Base-by-base conservation (phyloP, 176 grass and related monocot genomes). In the Poa annua region DNA sequence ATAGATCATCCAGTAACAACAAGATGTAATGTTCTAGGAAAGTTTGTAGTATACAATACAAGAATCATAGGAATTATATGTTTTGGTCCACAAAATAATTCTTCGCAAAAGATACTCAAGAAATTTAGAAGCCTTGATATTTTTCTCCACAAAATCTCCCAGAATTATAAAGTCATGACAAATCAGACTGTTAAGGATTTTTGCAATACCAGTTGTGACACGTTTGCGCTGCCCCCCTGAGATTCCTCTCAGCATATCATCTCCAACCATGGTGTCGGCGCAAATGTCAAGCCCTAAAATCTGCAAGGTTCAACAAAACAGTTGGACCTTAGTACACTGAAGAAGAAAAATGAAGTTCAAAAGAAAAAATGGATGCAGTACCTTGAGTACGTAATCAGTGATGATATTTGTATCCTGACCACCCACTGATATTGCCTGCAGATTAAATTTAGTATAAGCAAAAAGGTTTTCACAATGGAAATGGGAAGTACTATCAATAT, bases 231-330 rank as follows among this genome's bases (percentile, higher is more conserved):
- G 89, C 3, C 89, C 89, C 59, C 86, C 89, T 56, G 86, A 91
- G 86, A 91, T 85, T 72, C 89, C 89, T 73, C 89, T 88, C 59
- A 91, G 47, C 86, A 91, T 91, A 39, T 91, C 89, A 51, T 91
- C 73, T 21, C 89, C 89, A 10, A 91, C 82, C 11, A 87, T 85
- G 26, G 89, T 91, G 59, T 91, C 89, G 5, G 89, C 89, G 17
- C 89, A 91, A 76, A 91, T 91, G 63, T 91, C 89, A 84, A 91
- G 80, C 66, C 86, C 89, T 87, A 91, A 67, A 71, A 91, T 85
- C 89, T 91, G 77, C 8, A 75, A 51, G 65, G 54, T 83, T 57
- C 48, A 79, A 84, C 36, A 41, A 5, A 79, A 87, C 4, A 42
- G 53, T 65, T 15, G 74, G 53, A 8, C 0, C n/a, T 41, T 39